Conservation (phyloP, 495 filamentous ascomycete genomes). For the Lasiosphaeria hispida region DNA sequence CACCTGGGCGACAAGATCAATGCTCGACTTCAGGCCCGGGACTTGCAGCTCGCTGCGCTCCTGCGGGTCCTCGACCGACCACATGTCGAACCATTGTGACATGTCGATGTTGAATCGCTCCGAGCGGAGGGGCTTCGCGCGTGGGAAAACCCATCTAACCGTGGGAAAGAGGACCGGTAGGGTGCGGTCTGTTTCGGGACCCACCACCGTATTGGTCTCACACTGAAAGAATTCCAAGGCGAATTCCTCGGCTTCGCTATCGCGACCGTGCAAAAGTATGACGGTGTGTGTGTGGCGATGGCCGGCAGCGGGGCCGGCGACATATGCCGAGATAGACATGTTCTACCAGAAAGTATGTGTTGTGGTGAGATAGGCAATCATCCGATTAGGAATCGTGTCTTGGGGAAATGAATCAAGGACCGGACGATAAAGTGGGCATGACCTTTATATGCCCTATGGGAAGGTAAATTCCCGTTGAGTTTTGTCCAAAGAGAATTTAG, state of each 20-base stretch:
- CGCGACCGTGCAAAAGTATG: conserved; percentile 12
- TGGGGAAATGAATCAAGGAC: too few relatives aligned
- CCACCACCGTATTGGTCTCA: not conserved
- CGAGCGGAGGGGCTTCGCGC: not conserved
- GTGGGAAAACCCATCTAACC: conserved; percentile 17
- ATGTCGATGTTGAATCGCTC: conserved; percentile 11
- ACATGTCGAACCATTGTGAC: conserved; percentile 18
- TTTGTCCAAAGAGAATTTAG: too few relatives aligned
- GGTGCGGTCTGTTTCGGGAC: not conserved
- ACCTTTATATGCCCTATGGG: too few relatives aligned
- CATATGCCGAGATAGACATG: not conserved
- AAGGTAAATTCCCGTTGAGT: too few relatives aligned
- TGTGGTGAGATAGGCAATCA: too few relatives aligned
- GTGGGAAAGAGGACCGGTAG: conserved; percentile 9
- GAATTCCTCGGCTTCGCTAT: conserved; percentile 8
- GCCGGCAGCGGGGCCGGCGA: conserved; percentile 6
- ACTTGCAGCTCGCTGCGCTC: conserved; percentile 14
- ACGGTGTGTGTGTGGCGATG: conserved; percentile 13
- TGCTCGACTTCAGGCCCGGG: conserved; percentile 2
- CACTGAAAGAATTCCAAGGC: conserved; percentile 13
- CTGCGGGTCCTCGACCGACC: conserved; percentile 5
- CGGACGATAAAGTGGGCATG: too few relatives aligned
- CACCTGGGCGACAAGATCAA: not conserved
- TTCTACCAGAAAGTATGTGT: too few relatives aligned
- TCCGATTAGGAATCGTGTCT: too few relatives aligned